Evolutionary conservation across 805 yeast species (phyloP), one percentile per base, ranked within the genome.

Genomic region (Martiniozyma abietophila): DNA sequence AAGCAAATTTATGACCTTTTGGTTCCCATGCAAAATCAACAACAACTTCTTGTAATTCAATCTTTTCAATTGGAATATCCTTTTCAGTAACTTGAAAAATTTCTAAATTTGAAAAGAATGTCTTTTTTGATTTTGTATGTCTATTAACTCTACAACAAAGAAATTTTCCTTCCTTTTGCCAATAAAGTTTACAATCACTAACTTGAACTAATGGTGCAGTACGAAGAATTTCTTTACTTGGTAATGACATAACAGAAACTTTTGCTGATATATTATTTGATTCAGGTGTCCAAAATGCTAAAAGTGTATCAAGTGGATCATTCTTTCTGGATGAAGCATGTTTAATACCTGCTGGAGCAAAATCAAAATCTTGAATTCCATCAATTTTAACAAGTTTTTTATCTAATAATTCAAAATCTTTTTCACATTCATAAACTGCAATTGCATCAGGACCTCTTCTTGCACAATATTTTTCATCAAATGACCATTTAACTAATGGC

Each of bases 241-340:
- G 94, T 35, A 88, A 72, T 51, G 83, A 85, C 76, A 92, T 79
- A 43, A 92, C 63, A 17, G 94, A 74, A 39, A 89, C 97, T 59
- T 94, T 80, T 19, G 98, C 96, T 29, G 96, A 81, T 66, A 88
- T 95, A 61, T 92, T 89, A 43, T 70, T 59, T 18, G 51, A 38
- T 65, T 92, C 99, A 36, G 99, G 99, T 30, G 96, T 86, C 98
- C 98, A 92, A 66, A 80, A 92, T 21, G 94, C 77, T 47, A 92
- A 69, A 23, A 86, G 63, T 48, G 78, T 78, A 37, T 77, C 76
- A 27, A 65, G 69, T 38, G 68, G 74, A 25, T 56, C 64, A 39
- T 63, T 69, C 46, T 64, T 71, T 38, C 54, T 57, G 35, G 74
- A 61, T 39, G 70, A 72, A 29, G 75, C 71, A 36, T 83, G 67